Percentiles rank a stretch among this genome's conserved stretches.
Evolutionary conservation across 176 grass and related monocot species (phyloP).

Genomic region (Calamus simplicifolius): DNA sequence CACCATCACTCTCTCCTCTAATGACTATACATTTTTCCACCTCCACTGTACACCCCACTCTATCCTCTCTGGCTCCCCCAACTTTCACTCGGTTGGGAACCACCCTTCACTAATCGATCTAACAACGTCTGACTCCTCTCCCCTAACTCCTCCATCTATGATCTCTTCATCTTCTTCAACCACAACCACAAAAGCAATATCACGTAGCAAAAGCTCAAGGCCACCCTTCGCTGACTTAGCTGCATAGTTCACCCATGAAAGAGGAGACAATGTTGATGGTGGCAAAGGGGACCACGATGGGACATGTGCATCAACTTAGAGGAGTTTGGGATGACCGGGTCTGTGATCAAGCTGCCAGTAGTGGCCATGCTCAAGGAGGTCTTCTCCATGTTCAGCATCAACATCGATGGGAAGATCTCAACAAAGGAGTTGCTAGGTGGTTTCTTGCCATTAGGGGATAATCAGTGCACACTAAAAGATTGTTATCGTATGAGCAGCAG

Average conservation of each 20-base stretch:
- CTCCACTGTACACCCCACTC: constrained; percentile 15
- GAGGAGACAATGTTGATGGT: constrained; percentile 54
- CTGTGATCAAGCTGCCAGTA: not conserved
- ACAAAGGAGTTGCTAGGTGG: too few species aligned
- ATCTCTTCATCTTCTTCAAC: constrained; percentile 8
- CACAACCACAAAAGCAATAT: constrained; percentile 26
- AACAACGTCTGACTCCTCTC: not conserved
- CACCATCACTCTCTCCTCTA: constrained; percentile 12
- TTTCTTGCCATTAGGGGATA: too few species aligned
- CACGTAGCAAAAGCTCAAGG: constrained; percentile 62
- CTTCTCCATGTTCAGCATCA: too few species aligned
- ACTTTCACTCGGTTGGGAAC: too few species aligned
- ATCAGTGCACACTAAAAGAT: too few species aligned
- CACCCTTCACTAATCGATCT: too few species aligned
- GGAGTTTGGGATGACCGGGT: constrained; percentile 15
- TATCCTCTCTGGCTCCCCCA: constrained; percentile 12
- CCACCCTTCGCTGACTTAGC: constrained; percentile 52
- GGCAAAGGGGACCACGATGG: constrained; percentile 38
- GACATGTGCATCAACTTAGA: constrained; percentile 26
- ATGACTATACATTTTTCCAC: constrained; percentile 11
- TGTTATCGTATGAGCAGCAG: too few species aligned
- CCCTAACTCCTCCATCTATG: not conserved
- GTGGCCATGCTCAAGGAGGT: too few species aligned
- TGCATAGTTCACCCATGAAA: constrained; percentile 34
- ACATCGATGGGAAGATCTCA: too few species aligned